Conservation (phyloP, 2,329 filamentous ascomycete species). For the Aspergillus terreus region DNA sequence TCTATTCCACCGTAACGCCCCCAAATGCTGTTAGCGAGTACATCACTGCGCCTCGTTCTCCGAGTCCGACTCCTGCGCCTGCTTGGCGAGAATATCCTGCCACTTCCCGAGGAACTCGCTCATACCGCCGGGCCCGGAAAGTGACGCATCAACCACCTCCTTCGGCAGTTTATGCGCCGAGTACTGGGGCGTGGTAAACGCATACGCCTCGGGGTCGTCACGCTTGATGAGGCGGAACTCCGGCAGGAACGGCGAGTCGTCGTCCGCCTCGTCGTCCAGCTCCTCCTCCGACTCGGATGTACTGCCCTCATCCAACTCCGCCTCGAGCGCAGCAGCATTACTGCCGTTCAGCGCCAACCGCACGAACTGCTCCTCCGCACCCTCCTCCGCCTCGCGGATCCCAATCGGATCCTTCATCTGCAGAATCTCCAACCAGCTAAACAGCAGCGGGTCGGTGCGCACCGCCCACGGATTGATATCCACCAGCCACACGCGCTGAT, state of each 20-base stretch:
- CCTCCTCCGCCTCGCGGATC: slow-evolving; percentile 32
- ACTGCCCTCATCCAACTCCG: slow-evolving; percentile 19
- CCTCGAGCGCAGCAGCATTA: slow-evolving; percentile 9
- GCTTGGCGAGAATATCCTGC: slow-evolving; percentile 55
- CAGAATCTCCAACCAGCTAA: slow-evolving; percentile 84
- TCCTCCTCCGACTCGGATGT: slow-evolving; percentile 28
- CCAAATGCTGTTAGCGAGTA: slow-evolving; percentile 28
- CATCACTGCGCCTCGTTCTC: slow-evolving; percentile 10
- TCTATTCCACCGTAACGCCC: not conserved
- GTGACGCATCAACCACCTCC: slow-evolving; percentile 74
- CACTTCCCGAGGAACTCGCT: slow-evolving; percentile 75
- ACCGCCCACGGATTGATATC: slow-evolving; percentile 95
- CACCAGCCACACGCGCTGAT: slow-evolving; percentile 77
- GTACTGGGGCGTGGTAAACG: slow-evolving; percentile 80
- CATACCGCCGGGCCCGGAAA: slow-evolving; percentile 69
- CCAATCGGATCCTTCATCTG: slow-evolving; percentile 54
- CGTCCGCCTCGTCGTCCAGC: slow-evolving; percentile 48
- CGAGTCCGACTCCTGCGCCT: slow-evolving; percentile 36
- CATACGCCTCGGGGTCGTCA: slow-evolving; percentile 84
- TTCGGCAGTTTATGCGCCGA: slow-evolving; percentile 93
- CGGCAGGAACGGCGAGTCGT: slow-evolving; percentile 54
- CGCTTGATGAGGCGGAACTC: slow-evolving; percentile 79
- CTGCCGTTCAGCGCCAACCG: slow-evolving; percentile 30
- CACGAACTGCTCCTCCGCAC: slow-evolving; percentile 30
- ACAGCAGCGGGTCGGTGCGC: slow-evolving; percentile 82